Evolutionary conservation across 2,329 filamentous ascomycete species (phyloP).

Genomic region (Alternaria brassicicola): DNA sequence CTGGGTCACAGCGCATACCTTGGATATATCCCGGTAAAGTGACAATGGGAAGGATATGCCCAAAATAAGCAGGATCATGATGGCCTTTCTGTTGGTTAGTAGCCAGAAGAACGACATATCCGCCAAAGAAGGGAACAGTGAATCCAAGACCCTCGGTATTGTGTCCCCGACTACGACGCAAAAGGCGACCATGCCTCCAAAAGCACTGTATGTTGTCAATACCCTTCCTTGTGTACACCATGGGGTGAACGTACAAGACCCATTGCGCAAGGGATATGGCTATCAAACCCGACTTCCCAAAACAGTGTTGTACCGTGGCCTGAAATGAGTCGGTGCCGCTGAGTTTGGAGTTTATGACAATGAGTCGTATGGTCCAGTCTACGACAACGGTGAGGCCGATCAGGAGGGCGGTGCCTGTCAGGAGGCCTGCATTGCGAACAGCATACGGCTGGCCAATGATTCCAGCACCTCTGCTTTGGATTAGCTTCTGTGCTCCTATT

Average conservation of each 20-base stretch:
- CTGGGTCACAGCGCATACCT: conserved; percentile 53
- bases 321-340: conserved; percentile 94
- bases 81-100: conserved; percentile 77
- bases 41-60: conserved; percentile 89
- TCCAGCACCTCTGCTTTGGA: conserved; percentile 59
- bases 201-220: conserved; percentile 63
- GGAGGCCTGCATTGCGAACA: conserved; percentile 87
- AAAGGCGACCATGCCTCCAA: conserved; percentile 98
- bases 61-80: conserved; percentile 87
- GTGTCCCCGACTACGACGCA: conserved; percentile 97
- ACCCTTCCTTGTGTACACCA: neutral
- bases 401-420: conserved; percentile 79
- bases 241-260: conserved; percentile 68
- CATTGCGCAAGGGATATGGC: conserved; percentile 93
- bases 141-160: conserved; percentile 85
- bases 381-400: conserved; percentile 80
- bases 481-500: conserved; percentile 16
- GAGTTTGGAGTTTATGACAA: conserved; percentile 96
- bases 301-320: conserved; percentile 94
- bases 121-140: conserved; percentile 77
- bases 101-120: conserved; percentile 80
- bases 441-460: conserved; percentile 89
- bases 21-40: conserved; percentile 94
- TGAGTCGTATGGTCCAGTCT: conserved; percentile 97
- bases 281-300: conserved; percentile 83